Conservation (phyloP, 768 basidiomycete species). For the Lactarius deliciosus region DNA sequence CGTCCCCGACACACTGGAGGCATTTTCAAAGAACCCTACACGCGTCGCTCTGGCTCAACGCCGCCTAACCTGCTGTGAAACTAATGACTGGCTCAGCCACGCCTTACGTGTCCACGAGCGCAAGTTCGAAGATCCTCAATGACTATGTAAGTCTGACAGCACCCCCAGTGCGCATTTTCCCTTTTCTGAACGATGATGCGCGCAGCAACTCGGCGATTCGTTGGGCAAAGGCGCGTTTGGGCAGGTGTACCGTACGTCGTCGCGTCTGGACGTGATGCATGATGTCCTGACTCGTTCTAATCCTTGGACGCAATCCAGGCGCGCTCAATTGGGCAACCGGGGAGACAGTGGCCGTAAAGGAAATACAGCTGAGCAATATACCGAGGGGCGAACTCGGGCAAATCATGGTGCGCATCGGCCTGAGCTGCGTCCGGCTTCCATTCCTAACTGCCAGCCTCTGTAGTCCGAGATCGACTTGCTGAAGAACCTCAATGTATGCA, state of each 20-base stretch:
- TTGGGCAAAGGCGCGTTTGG: slow-evolving; percentile 97
- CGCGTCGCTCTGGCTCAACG: background rate
- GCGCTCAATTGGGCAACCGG: slow-evolving; percentile 95
- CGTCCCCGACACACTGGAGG: background rate
- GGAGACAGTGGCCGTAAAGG: slow-evolving; percentile 98
- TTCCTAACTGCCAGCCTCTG: background rate
- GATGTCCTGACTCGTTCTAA: background rate
- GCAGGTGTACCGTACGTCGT: slow-evolving; percentile 87
- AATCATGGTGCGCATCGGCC: slow-evolving; percentile 75
- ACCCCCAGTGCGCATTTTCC: too few species aligned
- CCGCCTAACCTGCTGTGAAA: background rate
- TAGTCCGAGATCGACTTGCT: slow-evolving; percentile 96
- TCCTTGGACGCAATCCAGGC: slow-evolving; percentile 44
- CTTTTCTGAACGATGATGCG: background rate
- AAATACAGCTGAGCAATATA: slow-evolving; percentile 92
- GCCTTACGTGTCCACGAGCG: slow-evolving; percentile 23
- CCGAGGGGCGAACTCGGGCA: slow-evolving; percentile 91
- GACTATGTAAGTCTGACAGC: slow-evolving; percentile 23
- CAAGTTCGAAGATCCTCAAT: slow-evolving; percentile 29
- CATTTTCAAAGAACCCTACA: background rate
- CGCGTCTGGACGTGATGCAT: background rate
- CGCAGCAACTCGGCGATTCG: slow-evolving; percentile 91
- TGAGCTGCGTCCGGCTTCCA: background rate
- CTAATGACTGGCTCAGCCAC: slow-evolving; percentile 22
- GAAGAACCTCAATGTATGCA: slow-evolving; percentile 88